Base-by-base conservation (phyloP, 1,139 yeast species). In the Pichia sp. region DNA sequence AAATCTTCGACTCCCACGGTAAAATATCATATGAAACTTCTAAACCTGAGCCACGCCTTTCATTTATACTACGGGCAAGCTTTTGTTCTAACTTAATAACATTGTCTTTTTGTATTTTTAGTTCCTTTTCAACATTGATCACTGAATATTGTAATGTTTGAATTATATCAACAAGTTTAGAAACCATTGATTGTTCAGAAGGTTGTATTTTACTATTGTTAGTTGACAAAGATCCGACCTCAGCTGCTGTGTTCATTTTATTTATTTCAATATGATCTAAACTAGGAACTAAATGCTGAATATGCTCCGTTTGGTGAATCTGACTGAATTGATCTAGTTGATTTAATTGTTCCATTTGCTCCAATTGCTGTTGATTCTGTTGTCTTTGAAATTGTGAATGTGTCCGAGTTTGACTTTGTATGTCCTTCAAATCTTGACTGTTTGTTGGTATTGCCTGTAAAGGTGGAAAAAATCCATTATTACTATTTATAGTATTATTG, bases 11-110 rank as follows among this genome's bases (percentile, higher is more conserved):
- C 10, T 36, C 8, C 45, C 54, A 63, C 3, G 67, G 66, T 10
- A 66, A 55, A 3, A 59, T 42, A 39, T 63, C 67, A 56, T 55
- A 66, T 29, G 58, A 58, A n/a, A 50, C 47, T 38, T 64, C 67
- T 22, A 62, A 28, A 4, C 69, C 69, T 13, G 62, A 50, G 1
- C 67, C 68, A 28, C 67, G 53, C 18, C 53, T 39, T 34, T 53
- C 52, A 48, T 66, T 66, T 19, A 55, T 30, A 7, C 57, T 52
- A 22, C 60, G 53, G 5, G 62, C 58, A 22, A 63, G 48, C 22
- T 62, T 56, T 47, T 64, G 68, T 49, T 65, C 66, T n/a, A 64
- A 53, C 25, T 59, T 33, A 13, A 60, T 55, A 9, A 58, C 46
- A 59, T 49, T 41, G 3, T 54, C 46, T 29, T 57, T 56, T 43